Conservation (phyloP, 208 protist genomes). For the Trypanosoma platydactyli region DNA sequence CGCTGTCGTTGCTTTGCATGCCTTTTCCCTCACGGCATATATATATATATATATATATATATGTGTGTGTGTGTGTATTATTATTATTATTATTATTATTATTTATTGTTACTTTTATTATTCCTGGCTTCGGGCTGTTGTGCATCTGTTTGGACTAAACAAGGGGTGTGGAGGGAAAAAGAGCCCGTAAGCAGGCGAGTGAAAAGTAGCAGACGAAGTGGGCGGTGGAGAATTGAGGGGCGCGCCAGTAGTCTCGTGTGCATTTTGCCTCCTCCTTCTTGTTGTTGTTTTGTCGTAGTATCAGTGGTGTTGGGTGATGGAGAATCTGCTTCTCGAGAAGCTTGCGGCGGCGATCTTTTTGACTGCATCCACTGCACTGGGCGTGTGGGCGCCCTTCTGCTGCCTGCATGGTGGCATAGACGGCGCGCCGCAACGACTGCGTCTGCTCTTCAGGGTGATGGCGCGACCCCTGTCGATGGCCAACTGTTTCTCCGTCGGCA, state of each 20-base stretch:
- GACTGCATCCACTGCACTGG: slow-evolving; percentile 47
- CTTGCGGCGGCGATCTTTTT: slow-evolving; percentile 33
- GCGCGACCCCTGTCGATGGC: slow-evolving; percentile 42
- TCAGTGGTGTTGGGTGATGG: slow-evolving; percentile 3
- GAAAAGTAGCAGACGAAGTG: neutral
- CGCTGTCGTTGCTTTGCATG: neutral
- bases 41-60: slow-evolving; percentile 10
- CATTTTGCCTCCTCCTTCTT: no score
- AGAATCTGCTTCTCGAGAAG: slow-evolving; percentile 27
- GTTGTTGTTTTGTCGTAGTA: no score
- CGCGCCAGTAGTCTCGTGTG: no score
- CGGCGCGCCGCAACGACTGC: neutral
- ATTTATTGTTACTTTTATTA: slow-evolving; percentile 13
- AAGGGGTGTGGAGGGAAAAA: no score
- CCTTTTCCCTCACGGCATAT: slow-evolving; percentile 1
- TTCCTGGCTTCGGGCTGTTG: no score
- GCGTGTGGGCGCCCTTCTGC: slow-evolving; percentile 51
- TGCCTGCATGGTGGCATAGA: slow-evolving; percentile 18
- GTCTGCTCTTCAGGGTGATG: slow-evolving; percentile 3
- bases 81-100: slow-evolving; percentile 8
- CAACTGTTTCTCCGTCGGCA: slow-evolving; percentile 66
- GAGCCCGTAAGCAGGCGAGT: no score
- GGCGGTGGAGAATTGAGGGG: no score
- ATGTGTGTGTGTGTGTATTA: neutral
- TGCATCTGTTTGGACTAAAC: no score